Conservation (phyloP, 2,329 filamentous ascomycete genomes). For the Fusarium goolgardi region DNA sequence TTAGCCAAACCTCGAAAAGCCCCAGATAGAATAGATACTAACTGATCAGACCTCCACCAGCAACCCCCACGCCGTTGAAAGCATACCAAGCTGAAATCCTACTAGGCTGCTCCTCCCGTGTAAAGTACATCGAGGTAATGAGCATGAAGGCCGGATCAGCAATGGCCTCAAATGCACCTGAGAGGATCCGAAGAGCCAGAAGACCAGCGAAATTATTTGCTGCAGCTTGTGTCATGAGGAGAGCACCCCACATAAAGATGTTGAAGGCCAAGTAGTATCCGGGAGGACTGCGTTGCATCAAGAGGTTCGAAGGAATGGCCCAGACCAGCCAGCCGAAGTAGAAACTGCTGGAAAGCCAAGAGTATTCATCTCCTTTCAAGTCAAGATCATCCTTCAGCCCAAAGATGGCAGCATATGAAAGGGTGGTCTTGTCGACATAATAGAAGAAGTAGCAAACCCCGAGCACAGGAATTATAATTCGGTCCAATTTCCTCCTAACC, state of each 20-base stretch:
- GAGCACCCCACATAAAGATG: conserved; percentile 67
- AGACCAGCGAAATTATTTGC: conserved; percentile 67
- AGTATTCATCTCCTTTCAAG: conserved; percentile 68
- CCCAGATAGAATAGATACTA: background rate
- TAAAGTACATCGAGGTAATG: conserved; percentile 74
- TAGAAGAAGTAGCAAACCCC: conserved; percentile 58
- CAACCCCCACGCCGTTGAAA: conserved; percentile 69
- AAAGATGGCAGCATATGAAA: conserved; percentile 74
- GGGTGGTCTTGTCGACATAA: conserved; percentile 61
- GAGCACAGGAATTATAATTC: conserved; percentile 53
- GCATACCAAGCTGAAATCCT: conserved; percentile 70
- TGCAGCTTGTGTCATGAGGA: conserved; percentile 63
- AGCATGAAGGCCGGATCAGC: conserved; percentile 66
- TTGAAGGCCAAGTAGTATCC: conserved; percentile 55
- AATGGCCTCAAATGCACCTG: conserved; percentile 72
- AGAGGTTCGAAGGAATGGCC: conserved; percentile 50
- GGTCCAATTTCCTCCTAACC: conserved; percentile 54
- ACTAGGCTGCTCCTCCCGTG: conserved; percentile 69
- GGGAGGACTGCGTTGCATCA: conserved; percentile 51
- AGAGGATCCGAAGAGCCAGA: conserved; percentile 66
- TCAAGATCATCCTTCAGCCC: conserved; percentile 69
- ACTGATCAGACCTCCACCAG: conserved; percentile 63
- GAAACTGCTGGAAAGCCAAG: conserved; percentile 53
- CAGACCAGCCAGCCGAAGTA: conserved; percentile 56
- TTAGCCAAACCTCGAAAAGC: background rate